Base-by-base conservation (phyloP, 441 rosid species). In the Isatis lusitanica region DNA sequence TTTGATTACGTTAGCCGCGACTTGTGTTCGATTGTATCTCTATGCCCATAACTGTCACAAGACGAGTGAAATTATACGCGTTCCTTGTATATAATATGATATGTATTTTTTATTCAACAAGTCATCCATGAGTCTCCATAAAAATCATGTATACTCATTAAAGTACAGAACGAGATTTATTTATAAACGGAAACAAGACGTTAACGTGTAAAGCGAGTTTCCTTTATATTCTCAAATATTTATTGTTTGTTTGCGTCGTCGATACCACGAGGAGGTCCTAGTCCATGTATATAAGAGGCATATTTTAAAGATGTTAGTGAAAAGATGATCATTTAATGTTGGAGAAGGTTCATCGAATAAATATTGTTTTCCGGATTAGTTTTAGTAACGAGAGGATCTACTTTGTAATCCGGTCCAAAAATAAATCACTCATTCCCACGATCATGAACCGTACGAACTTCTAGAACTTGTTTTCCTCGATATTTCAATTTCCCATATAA, bases 401-500 rank as follows among this genome's bases (percentile, higher is more conserved):
- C 76, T 42, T 48, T 30, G 79, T 64, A 39, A 58, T 63, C 47
- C 0, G 71, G 33, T 63, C 75, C 61, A 43, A 33, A 33, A 59
- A 42, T 1, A 24, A 17, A 33, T 63, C 70, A 69, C 79, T 0
- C 16, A 76, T 56, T 47, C 66, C 71, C 38, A 76, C 31, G 75
- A 76, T 43, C 71, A 76, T 64, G 79, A 63, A 70, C 75, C 67
- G 40, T 70, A 63, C 47, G 52, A 47, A 48, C 47, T 65, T 71
- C 43, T 76, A 50, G 68, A 70, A 39, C 2, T 50, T 10, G 6
- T 36, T 21, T 47, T 21, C 18, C 26, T 15, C 59, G 50, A 62
- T 35, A 24, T 13, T 26, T 67, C 56, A 17, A 6, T 39, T 40
- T 10, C 30, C 72, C 71, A 58, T 17, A 71, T 7, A 21, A 7